These are phyloP conservation scores for Jatropha podagrica DNA, from an alignment of 441 rosid species.

Conservation along the genomic window DNA sequence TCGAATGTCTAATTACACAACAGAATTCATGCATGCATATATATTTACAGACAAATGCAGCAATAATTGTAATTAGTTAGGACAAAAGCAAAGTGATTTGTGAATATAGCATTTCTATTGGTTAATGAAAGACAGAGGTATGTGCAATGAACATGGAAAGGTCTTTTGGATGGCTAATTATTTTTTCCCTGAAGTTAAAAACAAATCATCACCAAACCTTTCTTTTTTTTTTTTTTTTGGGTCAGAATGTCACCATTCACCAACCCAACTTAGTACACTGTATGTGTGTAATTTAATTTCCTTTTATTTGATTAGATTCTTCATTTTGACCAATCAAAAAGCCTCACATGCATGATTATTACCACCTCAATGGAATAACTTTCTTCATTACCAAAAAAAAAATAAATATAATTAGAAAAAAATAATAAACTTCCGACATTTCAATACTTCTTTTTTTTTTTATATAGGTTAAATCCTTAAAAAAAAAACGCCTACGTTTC, in stretches of 20 bases:
- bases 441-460: too few relatives aligned
- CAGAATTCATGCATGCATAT: too few relatives aligned
- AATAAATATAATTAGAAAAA: too few relatives aligned
- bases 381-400: neutral
- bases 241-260: neutral
- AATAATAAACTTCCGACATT: too few relatives aligned
- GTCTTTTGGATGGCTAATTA: neutral
- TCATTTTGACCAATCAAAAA: slow-evolving; percentile 5
- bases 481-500: too few relatives aligned
- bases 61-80: neutral
- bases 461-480: too few relatives aligned
- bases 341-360: slow-evolving; percentile 7
- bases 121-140: neutral
- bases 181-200: neutral
- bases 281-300: neutral
- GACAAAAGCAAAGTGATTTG: neutral
- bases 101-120: neutral
- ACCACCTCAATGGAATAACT: neutral
- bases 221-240: neutral
- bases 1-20: too few relatives aligned
- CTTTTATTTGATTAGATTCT: slow-evolving; percentile 7
- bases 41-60: neutral
- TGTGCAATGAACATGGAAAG: slow-evolving; percentile 21
- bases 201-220: slow-evolving; percentile 13
- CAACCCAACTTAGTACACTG: slow-evolving; percentile 19